Evolutionary conservation across 2,329 filamentous ascomycete species (phyloP).

Genomic region (Curvularia sp.): DNA sequence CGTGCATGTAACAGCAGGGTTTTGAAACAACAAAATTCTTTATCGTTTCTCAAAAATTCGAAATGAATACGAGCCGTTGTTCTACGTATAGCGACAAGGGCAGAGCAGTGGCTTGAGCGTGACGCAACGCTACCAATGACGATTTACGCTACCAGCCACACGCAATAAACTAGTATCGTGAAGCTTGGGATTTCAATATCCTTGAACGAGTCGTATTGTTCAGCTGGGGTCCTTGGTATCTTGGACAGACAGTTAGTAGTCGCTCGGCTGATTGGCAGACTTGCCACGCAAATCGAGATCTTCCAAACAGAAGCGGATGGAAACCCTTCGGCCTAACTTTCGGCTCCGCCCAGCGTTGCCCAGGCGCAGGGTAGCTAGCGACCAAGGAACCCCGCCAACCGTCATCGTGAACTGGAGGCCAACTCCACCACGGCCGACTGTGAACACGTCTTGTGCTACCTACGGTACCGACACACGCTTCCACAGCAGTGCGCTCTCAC

Average conservation of each 20-base stretch:
- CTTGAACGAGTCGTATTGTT: background rate
- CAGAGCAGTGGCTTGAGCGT: background rate
- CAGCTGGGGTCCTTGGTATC: background rate
- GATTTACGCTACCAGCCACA: background rate
- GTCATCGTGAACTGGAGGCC: slow-evolving; percentile 27
- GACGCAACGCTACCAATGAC: background rate
- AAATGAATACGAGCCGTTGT: background rate
- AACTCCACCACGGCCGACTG: background rate
- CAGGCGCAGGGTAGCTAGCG: slow-evolving; percentile 24
- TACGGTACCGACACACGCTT: background rate
- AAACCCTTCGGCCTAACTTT: slow-evolving; percentile 26
- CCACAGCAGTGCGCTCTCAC: background rate
- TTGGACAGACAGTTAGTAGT: background rate
- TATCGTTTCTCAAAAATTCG: background rate
- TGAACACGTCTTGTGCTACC: background rate
- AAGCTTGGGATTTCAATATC: background rate
- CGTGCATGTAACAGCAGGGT: background rate
- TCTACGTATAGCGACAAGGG: no score
- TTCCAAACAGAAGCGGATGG: slow-evolving; percentile 13
- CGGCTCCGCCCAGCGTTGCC: slow-evolving; percentile 29
- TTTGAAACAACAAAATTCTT: background rate
- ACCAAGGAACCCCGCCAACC: slow-evolving; percentile 18
- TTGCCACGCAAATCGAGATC: slow-evolving; percentile 10
- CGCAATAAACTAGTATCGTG: background rate
- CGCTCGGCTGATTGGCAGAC: slow-evolving; percentile 4